Base-by-base conservation (phyloP, 75 land plant species). In the Sequoiadendron giganteum region DNA sequence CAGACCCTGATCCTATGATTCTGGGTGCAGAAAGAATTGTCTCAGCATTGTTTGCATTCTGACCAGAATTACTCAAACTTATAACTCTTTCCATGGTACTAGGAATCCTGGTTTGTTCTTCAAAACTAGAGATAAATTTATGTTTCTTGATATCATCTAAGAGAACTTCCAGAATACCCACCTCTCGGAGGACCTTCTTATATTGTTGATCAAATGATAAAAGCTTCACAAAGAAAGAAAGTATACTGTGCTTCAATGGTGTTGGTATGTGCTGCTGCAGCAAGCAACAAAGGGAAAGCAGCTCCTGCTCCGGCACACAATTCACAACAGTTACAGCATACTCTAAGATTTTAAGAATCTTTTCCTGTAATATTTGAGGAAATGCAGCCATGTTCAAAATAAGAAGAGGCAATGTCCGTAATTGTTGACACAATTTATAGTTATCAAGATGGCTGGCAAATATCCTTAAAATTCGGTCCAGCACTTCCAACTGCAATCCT, bases 171-270 rank as follows among this genome's bases (percentile, higher is more conserved):
- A 97, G 81, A 82, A 98, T 95, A 77, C 99, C 99, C 85, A 97
- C 99, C 91, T 98, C 99, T 85, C 99, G 87, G 38, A 98, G 90
- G 32, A 97, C 93, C 86, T 96, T 98, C 90, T 97, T 97, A 88
- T 98, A 98, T 86, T 98, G 95, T 84, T 94, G 94, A 89, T 98
- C 99, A 92, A 98, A 98, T n/a, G 99, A 97, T 73, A 98, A 85
- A 14, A 98, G 95, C 87, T 98, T 98, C 30, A 95, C 96, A 91
- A 98, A 97, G 78, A 98, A 98, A 6, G 97, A 92, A 80, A 98
- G 93, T 48, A 98, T 96, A 21, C 92, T 93, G 72, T 91, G 91
- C 90, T 95, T 92, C 49, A 97, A 84, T 56, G 89, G 90, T 30
- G 95, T 89, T 15, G 94, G 87, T 52, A 97, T 90, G 86, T 95